Conservation (phyloP, 345 rosid species). For the Eutrema heterophyllum region DNA sequence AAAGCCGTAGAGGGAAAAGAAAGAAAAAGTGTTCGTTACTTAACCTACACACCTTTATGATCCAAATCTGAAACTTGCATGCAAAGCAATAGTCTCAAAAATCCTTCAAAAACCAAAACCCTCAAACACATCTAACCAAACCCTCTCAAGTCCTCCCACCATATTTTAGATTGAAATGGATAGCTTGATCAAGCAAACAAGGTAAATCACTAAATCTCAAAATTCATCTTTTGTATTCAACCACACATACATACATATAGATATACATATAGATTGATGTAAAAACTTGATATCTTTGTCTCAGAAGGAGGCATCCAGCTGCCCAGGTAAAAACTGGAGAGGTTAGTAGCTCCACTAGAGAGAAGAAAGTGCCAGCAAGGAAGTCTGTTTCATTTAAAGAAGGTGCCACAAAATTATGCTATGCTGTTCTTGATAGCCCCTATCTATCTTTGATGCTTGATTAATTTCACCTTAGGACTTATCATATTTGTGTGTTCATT, state of each 20-base stretch:
- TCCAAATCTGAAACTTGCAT: constrained; percentile 30
- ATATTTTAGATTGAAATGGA: constrained; percentile 24
- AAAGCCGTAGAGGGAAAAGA: constrained; percentile 9
- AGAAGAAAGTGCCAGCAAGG: constrained; percentile 20
- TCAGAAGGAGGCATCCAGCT: constrained; percentile 26
- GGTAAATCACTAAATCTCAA: constrained; percentile 3
- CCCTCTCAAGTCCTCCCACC: constrained; percentile 15
- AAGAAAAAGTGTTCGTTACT: constrained; percentile 25
- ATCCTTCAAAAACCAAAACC: constrained; percentile 29
- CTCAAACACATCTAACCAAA: constrained; percentile 13
- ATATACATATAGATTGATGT: background rate
- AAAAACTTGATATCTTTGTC: background rate
- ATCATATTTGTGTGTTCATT: background rate
- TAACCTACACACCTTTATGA: constrained; percentile 28
- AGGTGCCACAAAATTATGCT: constrained; percentile 14
- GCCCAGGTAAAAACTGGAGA: background rate
- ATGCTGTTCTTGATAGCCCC: background rate
- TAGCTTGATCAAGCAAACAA: constrained; percentile 32
- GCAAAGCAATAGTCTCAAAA: constrained; percentile 30
- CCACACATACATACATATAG: background rate
- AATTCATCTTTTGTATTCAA: background rate
- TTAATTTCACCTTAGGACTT: background rate
- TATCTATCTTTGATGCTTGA: background rate
- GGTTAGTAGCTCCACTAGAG: constrained; percentile 7
- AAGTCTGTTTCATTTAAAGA: constrained; percentile 35